Evolutionary conservation across 768 basidiomycete genomes (phyloP).

Genomic region (Panus rudis): DNA sequence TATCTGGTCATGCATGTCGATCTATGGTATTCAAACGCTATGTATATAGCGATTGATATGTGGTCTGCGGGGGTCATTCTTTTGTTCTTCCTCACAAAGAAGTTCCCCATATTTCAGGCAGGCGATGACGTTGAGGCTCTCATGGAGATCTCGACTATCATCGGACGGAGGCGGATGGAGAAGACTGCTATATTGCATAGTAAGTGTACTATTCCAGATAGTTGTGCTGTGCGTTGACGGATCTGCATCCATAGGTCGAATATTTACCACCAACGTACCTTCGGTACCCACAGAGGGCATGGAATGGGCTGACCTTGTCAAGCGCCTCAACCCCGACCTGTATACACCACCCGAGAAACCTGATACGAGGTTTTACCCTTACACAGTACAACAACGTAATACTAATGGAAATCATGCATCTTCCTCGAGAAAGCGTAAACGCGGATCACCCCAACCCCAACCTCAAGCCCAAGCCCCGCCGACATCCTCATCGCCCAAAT

Average conservation of each 20-base stretch:
- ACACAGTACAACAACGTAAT: too few relatives aligned
- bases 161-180: constrained; percentile 81
- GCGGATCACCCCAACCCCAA: constrained; percentile 15
- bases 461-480: constrained; percentile 20
- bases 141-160: constrained; percentile 87
- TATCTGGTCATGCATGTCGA: not conserved
- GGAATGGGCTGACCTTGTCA: constrained; percentile 69
- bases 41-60: constrained; percentile 76
- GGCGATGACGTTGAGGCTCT: constrained; percentile 92
- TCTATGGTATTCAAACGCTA: not conserved
- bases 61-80: constrained; percentile 95
- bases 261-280: constrained; percentile 87
- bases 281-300: constrained; percentile 60
- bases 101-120: constrained; percentile 92
- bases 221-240: not conserved
- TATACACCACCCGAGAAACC: constrained; percentile 40
- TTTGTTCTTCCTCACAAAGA: constrained; percentile 84
- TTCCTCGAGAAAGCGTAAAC: too few relatives aligned
- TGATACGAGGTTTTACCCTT: constrained; percentile 50
- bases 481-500: constrained; percentile 28
- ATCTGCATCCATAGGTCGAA: constrained; percentile 54
- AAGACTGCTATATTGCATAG: constrained; percentile 83
- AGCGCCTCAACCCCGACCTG: constrained; percentile 68
- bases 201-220: constrained; percentile 26
- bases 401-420: too few relatives aligned